phyloP scores from a whole-genome alignment of 192 early-diverging fungal species.

The Coemansia sp. region DNA sequence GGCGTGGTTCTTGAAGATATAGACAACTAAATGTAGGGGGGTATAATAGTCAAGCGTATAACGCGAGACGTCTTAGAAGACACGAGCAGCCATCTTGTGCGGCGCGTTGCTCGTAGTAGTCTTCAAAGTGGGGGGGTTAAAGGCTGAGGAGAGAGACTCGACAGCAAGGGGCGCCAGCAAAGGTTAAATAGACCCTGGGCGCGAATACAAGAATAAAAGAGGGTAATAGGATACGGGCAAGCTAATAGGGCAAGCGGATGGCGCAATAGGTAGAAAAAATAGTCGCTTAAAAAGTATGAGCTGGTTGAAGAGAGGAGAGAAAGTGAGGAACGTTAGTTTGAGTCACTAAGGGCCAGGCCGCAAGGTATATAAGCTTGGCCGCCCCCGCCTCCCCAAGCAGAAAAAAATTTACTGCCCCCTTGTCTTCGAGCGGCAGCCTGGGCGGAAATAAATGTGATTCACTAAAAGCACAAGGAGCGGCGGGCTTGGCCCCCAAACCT shows the following conservation, averaged over 20 bases:
- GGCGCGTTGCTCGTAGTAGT: slow-evolving; percentile 34
- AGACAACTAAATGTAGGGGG: slow-evolving; percentile 20
- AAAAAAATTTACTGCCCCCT: slow-evolving; percentile 19
- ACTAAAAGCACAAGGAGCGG: neutral
- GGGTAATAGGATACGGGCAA: neutral
- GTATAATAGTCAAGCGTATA: slow-evolving; percentile 24
- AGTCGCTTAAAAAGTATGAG: slow-evolving; percentile 6
- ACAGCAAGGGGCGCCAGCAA: slow-evolving; percentile 22
- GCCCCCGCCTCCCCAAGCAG: neutral
- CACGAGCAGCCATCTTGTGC: slow-evolving; percentile 53
- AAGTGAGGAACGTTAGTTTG: slow-evolving; percentile 8
- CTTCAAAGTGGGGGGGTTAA: slow-evolving; percentile 38
- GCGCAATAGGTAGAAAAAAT: neutral
- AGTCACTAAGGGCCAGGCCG: slow-evolving; percentile 17
- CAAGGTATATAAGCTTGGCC: slow-evolving; percentile 13
- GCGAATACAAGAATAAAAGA: slow-evolving; percentile 22
- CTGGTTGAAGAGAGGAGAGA: slow-evolving; percentile 10
- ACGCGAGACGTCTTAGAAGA: slow-evolving; percentile 52
- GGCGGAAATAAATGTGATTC: neutral
- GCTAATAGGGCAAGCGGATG: neutral
- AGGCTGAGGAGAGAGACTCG: slow-evolving; percentile 17
- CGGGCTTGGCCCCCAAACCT: neutral
- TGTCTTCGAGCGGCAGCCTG: slow-evolving; percentile 6
- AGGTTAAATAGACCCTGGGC: slow-evolving; percentile 16
- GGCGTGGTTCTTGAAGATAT: slow-evolving; percentile 19